phyloP scores from a whole-genome alignment of 352 stramenopile species.

The Pythium aquatile region DNA sequence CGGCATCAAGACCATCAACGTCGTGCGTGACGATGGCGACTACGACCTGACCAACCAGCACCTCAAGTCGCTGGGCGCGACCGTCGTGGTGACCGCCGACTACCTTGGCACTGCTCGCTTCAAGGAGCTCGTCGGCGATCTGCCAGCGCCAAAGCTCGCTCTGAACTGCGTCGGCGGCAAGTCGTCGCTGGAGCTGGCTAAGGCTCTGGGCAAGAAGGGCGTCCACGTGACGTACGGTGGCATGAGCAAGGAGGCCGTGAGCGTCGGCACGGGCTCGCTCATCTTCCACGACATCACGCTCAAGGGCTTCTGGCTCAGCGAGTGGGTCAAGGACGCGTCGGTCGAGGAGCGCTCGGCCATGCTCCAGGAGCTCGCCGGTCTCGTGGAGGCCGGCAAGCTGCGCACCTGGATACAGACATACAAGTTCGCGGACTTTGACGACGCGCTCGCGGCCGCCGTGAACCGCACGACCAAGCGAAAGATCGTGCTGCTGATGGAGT shows the following conservation, averaged over 20 bases:
- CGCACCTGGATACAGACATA: slow-evolving; percentile 85
- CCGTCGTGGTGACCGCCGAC: slow-evolving; percentile 67
- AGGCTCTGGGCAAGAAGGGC: slow-evolving; percentile 70
- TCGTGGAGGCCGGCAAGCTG: slow-evolving; percentile 74
- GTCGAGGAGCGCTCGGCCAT: slow-evolving; percentile 64
- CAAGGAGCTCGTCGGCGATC: slow-evolving; percentile 79
- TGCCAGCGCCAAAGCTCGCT: slow-evolving; percentile 82
- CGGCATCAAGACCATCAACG: slow-evolving; percentile 90
- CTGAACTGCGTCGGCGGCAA: slow-evolving; percentile 81
- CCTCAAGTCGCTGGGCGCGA: slow-evolving; percentile 77
- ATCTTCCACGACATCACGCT: slow-evolving; percentile 89
- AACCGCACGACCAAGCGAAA: slow-evolving; percentile 85
- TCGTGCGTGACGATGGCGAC: slow-evolving; percentile 81
- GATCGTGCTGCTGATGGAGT: slow-evolving; percentile 83
- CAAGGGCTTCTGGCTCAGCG: slow-evolving; percentile 84
- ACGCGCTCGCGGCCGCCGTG: slow-evolving; percentile 63
- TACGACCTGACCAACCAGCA: slow-evolving; percentile 76
- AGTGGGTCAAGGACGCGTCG: slow-evolving; percentile 72
- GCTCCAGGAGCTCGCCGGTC: slow-evolving; percentile 61
- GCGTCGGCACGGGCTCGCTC: slow-evolving; percentile 65
- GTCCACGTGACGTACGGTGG: slow-evolving; percentile 81
- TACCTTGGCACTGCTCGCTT: slow-evolving; percentile 80
- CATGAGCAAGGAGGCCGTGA: slow-evolving; percentile 73
- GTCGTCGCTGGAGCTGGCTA: slow-evolving; percentile 65
- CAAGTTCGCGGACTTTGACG: slow-evolving; percentile 83